Evolutionary conservation across 371 early-diverging fungal species (phyloP).

Genomic region (Circinella minor): DNA sequence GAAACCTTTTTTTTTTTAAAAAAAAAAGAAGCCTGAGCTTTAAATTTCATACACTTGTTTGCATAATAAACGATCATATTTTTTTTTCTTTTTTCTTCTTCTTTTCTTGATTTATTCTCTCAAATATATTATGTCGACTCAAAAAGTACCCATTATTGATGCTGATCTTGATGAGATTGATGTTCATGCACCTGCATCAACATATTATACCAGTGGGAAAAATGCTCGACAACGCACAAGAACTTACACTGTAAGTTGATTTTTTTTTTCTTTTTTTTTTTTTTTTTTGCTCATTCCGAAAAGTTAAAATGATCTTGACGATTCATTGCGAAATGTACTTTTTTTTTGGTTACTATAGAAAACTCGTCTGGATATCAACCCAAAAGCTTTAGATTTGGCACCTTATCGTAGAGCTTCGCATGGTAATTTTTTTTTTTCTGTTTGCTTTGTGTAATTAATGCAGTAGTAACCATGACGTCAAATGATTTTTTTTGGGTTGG

Average conservation of each 20-base stretch:
- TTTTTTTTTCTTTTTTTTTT: neutral
- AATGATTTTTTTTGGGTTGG: conserved; percentile 1
- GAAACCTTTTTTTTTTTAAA: too few relatives aligned
- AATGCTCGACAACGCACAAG: conserved; percentile 23
- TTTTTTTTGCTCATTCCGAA: too few relatives aligned
- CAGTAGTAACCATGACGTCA: conserved; percentile 13
- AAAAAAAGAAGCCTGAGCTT: too few relatives aligned
- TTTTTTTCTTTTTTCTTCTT: too few relatives aligned
- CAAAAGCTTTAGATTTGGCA: neutral
- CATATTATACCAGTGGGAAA: conserved; percentile 55
- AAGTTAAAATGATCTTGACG: too few relatives aligned
- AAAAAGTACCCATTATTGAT: conserved; percentile 30
- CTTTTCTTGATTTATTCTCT: too few relatives aligned
- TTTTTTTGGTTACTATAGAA: too few relatives aligned
- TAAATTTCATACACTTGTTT: too few relatives aligned
- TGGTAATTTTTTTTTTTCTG: conserved; percentile 27
- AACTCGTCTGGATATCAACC: neutral
- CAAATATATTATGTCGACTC: neutral
- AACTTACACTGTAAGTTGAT: conserved; percentile 32
- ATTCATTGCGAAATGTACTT: too few relatives aligned
- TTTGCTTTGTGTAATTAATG: too few relatives aligned
- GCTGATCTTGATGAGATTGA: conserved; percentile 22
- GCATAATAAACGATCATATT: too few relatives aligned
- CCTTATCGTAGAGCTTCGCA: conserved; percentile 41
- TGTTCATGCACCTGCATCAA: conserved; percentile 51